Evolutionary conservation across 1,284 basidiomycete genomes (phyloP).

Genomic region (Rugiboletus extremiorientalis): DNA sequence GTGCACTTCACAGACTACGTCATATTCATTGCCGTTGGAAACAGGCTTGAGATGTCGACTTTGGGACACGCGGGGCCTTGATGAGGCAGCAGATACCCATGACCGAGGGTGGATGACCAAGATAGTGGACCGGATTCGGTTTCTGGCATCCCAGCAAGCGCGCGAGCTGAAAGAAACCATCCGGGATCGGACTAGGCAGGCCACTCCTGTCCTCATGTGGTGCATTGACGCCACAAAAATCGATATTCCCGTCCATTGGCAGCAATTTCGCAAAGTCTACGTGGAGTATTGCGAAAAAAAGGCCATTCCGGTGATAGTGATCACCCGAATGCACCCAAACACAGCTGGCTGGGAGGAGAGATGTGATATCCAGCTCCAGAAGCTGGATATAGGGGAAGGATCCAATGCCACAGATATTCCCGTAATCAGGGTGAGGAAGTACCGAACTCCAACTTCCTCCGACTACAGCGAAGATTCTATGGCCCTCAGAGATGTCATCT

Average conservation of each 20-base stretch:
- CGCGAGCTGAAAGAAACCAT: constrained; percentile 22
- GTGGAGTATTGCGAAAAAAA: constrained; percentile 26
- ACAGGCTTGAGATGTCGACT: constrained; percentile 12
- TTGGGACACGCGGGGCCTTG: constrained; percentile 30
- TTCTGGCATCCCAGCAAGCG: constrained; percentile 11
- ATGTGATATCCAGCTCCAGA: constrained; percentile 16
- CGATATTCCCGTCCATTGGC: constrained; percentile 17
- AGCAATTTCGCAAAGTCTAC: constrained; percentile 26
- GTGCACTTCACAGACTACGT: constrained; percentile 18
- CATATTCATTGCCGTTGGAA: constrained; percentile 10
- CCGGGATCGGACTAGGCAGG: constrained; percentile 5
- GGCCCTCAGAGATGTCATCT: constrained; percentile 18
- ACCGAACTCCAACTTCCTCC: neutral
- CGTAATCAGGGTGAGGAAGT: constrained; percentile 16
- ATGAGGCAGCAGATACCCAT: constrained; percentile 18
- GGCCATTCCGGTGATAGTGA: constrained; percentile 23
- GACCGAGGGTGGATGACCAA: constrained; percentile 5
- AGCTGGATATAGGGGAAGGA: constrained; percentile 7
- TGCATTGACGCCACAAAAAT: constrained; percentile 28
- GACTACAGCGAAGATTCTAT: constrained; percentile 19
- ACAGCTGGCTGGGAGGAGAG: constrained; percentile 14
- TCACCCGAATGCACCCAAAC: constrained; percentile 15
- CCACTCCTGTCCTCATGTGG: constrained; percentile 25
- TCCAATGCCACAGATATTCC: neutral
- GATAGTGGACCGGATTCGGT: constrained; percentile 13